These are phyloP conservation scores for Petasospora rhodanensis DNA, from an alignment of 1,139 yeast genomes.

Conservation along the genomic window DNA sequence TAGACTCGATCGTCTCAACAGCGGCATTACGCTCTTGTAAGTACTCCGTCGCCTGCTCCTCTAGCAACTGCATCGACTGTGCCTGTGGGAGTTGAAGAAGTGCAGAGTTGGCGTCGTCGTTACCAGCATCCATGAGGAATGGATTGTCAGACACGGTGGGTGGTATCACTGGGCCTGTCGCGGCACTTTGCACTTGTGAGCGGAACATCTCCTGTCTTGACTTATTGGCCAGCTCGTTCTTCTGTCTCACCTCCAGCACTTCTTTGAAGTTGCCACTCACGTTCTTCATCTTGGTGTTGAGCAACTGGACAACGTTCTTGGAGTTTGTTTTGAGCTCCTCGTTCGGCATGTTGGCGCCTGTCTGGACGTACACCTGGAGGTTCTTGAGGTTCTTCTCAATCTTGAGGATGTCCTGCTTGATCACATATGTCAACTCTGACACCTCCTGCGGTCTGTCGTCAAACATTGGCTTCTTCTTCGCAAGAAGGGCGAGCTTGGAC, in stretches of 20 bases:
- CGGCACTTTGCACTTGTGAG: constrained; percentile 39
- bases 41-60: constrained; percentile 67
- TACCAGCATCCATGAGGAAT: constrained; percentile 28
- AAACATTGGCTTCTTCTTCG: constrained; percentile 87
- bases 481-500: constrained; percentile 75
- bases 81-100: constrained; percentile 57
- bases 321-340: constrained; percentile 51
- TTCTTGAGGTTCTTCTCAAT: constrained; percentile 74
- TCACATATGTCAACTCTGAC: constrained; percentile 85
- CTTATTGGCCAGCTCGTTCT: constrained; percentile 75
- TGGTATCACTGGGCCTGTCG: constrained; percentile 9
- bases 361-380: constrained; percentile 50
- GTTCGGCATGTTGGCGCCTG: constrained; percentile 35
- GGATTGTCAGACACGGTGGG: constrained; percentile 35
- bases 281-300: constrained; percentile 86
- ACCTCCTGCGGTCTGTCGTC: constrained; percentile 95
- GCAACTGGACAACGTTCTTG: constrained; percentile 78
- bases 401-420: constrained; percentile 87
- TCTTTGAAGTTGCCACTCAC: constrained; percentile 88
- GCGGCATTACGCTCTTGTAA: constrained; percentile 83
- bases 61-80: constrained; percentile 67
- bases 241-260: constrained; percentile 83
- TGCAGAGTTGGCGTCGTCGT: constrained; percentile 15
- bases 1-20: constrained; percentile 91
- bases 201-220: constrained; percentile 82